Evolutionary conservation across 108 stramenopile genomes (phyloP).

Genomic region (Skeletonema grethae): DNA sequence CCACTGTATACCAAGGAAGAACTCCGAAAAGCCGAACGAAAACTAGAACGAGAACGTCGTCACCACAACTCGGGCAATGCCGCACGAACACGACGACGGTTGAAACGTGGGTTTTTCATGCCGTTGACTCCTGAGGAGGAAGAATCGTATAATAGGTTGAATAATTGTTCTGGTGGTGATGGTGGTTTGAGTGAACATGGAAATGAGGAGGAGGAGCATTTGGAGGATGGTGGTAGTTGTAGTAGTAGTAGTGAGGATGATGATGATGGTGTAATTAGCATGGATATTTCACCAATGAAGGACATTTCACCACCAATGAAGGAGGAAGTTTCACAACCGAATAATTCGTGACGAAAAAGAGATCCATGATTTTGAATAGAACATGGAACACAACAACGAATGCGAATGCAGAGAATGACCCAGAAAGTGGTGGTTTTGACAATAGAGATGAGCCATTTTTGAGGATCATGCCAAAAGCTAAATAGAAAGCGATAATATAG

Average conservation of each 20-base stretch:
- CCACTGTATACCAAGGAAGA: conserved; percentile 25
- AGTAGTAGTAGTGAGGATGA: neutral
- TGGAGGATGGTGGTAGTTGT: neutral
- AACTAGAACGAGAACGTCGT: conserved; percentile 21
- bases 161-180: neutral
- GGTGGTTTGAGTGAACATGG: neutral
- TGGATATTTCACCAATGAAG: neutral
- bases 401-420: neutral
- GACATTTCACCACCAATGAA: too few species aligned
- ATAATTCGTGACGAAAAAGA: neutral
- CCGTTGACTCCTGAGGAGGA: conserved; percentile 10
- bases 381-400: neutral
- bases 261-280: neutral
- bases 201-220: neutral
- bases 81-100: conserved; percentile 5
- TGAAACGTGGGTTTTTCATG: conserved; percentile 32
- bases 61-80: neutral
- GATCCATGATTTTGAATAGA: neutral
- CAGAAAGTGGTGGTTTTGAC: too few species aligned
- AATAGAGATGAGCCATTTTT: too few species aligned
- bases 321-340: neutral
- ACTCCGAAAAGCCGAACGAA: conserved; percentile 32
- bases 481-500: too few species aligned
- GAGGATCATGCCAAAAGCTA: too few species aligned
- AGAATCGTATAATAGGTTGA: neutral